Conservation (phyloP, 1,139 yeast genomes). For the Hansenula anomala region DNA sequence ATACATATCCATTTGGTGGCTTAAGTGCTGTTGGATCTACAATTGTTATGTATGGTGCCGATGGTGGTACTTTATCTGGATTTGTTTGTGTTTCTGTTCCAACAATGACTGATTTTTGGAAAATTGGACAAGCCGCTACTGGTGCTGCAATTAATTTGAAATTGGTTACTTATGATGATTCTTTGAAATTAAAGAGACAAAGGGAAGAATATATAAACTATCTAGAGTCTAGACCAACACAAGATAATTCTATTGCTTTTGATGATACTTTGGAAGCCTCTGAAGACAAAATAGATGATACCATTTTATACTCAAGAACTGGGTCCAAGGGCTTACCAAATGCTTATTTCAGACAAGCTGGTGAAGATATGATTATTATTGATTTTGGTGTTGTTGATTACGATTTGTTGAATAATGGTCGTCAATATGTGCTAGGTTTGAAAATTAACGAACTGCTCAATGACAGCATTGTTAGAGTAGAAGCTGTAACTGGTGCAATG, state of each 20-base stretch:
- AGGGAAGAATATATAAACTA: conserved; percentile 22
- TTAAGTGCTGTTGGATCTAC: conserved; percentile 31
- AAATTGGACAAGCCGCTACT: conserved; percentile 31
- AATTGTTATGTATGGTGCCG: conserved; percentile 31
- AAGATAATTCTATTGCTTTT: conserved; percentile 12
- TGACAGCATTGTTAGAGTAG: conserved; percentile 22
- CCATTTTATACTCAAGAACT: conserved; percentile 20
- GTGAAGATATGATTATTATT: conserved; percentile 30
- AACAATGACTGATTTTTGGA: conserved; percentile 31
- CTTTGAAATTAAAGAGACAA: conserved; percentile 22
- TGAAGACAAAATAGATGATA: conserved; percentile 11
- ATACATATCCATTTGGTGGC: conserved; percentile 32
- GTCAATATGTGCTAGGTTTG: conserved; percentile 25
- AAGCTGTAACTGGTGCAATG: conserved; percentile 28
- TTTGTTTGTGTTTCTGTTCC: conserved; percentile 32
- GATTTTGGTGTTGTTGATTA: conserved; percentile 29
- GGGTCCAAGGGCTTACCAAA: conserved; percentile 16
- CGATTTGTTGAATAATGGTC: conserved; percentile 29
- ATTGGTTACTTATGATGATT: conserved; percentile 25
- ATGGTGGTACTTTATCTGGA: conserved; percentile 34
- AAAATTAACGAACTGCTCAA: conserved; percentile 11
- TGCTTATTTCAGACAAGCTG: conserved; percentile 29
- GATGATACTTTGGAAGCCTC: conserved; percentile 21
- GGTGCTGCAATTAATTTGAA: conserved; percentile 26
- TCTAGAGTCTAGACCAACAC: conserved; percentile 17